phyloP scores from a whole-genome alignment of 2,329 filamentous ascomycete genomes.

The Fusarium sp. region DNA sequence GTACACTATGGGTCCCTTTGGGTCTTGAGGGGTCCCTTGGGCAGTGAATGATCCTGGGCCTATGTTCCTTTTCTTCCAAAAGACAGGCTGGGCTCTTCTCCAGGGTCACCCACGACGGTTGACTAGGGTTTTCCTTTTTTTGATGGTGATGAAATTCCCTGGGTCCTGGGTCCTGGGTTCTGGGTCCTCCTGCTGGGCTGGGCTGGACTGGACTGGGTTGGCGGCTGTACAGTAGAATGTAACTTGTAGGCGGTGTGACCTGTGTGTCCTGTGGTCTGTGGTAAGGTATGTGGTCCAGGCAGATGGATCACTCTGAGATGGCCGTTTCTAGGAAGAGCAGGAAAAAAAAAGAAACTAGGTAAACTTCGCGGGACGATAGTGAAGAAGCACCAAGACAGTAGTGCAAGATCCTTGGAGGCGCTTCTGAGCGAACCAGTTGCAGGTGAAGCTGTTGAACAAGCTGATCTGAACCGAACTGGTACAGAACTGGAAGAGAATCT shows the following conservation, averaged over 20 bases:
- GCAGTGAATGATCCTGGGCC: slow-evolving; percentile 44
- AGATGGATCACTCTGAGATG: slow-evolving; percentile 42
- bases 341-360: slow-evolving; percentile 5
- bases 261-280: slow-evolving; percentile 29
- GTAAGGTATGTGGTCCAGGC: slow-evolving; percentile 33
- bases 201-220: slow-evolving; percentile 15
- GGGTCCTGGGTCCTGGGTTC: slow-evolving; percentile 37
- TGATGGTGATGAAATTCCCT: slow-evolving; percentile 42
- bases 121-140: slow-evolving; percentile 43
- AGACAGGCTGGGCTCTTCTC: slow-evolving; percentile 34
- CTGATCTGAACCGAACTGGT: slow-evolving; percentile 38
- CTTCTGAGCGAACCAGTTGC: slow-evolving; percentile 42
- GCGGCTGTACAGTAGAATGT: neutral
- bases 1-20: slow-evolving; percentile 44
- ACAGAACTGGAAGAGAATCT: slow-evolving; percentile 21
- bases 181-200: slow-evolving; percentile 37
- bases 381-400: slow-evolving; percentile 43
- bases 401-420: slow-evolving; percentile 36
- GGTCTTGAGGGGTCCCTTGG: slow-evolving; percentile 35
- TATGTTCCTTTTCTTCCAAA: slow-evolving; percentile 33
- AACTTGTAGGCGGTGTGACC: slow-evolving; percentile 44
- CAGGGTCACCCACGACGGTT: slow-evolving; percentile 41
- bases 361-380: slow-evolving; percentile 34
- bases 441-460: slow-evolving; percentile 32
- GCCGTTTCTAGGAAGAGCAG: slow-evolving; percentile 32